Percentiles rank a stretch among this genome's conserved stretches.
phyloP scores from a whole-genome alignment of 345 rosid genomes.

The Kandelia obovata region DNA sequence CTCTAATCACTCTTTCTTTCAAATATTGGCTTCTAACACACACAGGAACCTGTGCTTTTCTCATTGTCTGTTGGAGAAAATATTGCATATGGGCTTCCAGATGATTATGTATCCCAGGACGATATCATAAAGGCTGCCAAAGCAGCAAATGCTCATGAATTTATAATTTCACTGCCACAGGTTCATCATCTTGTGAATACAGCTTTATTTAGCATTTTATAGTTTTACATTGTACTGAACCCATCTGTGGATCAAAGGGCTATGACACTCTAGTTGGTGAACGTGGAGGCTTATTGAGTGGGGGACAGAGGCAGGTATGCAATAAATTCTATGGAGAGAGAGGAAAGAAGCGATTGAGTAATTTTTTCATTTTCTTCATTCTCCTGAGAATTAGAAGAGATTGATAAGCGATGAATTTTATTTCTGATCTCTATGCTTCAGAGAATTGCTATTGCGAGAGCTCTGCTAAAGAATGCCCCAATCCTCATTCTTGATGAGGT shows the following conservation, averaged over 20 bases:
- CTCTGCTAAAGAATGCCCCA: conserved; percentile 88
- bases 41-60: conserved; percentile 91
- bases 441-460: conserved; percentile 94
- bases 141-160: conserved; percentile 98
- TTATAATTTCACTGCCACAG: conserved; percentile 92
- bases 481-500: conserved; percentile 92
- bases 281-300: conserved; percentile 93
- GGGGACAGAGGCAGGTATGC: conserved; percentile 94
- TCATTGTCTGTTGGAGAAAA: conserved; percentile 91
- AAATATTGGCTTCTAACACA: too few relatives aligned
- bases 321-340: conserved; percentile 1
- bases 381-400: background rate
- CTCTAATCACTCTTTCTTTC: background rate
- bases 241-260: conserved; percentile 49
- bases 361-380: background rate
- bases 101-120: conserved; percentile 77
- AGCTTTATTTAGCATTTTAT: too few relatives aligned
- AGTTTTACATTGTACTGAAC: conserved; percentile 8
- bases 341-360: background rate
- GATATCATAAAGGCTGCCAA: conserved; percentile 89
- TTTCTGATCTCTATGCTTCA: conserved; percentile 28
- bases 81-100: conserved; percentile 96
- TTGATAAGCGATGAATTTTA: conserved; percentile 1
- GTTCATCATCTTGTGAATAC: conserved; percentile 29
- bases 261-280: conserved; percentile 93